Base-by-base conservation (phyloP, 1,139 yeast species). In the Diutina catenulata region DNA sequence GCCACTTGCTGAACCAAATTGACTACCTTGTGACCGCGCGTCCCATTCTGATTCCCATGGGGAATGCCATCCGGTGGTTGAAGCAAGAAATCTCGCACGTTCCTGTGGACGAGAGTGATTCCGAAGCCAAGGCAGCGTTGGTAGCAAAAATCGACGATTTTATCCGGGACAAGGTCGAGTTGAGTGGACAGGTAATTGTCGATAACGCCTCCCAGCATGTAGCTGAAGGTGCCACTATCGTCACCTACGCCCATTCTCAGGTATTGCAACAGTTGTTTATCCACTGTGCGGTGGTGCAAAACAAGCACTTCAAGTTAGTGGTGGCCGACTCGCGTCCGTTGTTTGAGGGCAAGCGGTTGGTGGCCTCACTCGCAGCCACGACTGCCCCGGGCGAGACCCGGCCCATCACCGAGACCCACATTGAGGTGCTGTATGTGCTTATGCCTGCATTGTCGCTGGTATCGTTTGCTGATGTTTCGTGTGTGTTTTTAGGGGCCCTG, bases 271-370 rank as follows among this genome's bases (percentile, higher is more conserved):
- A 81, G 41, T 65, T 91, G 33, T 77, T 93, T 52, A 64, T 81
- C 45, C 74, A 76, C 47, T 91, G 95, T 52, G 72, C 68, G 3
- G 43, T 56, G 18, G 74, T 71, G 39, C 70, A 78, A 44, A 68
- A 73, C 37, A 86, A 82, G 52, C 64, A 64, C 36, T 86, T 93
- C 59, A 74, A 78, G 42, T 84, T 93, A 41, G 76, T 87, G 37
- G 80, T 91, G 31, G 94, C 88, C 36, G 98, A 93, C 57, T 82
- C 95, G n/a, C 75, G 94, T 50, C 98, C 99, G 4, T 64, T 91
- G 41, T 91, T 86, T 52, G 99, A 93, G 59, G 99, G 98, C 39
- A 82, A 82, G 51, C 74, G 68, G 44, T 63, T 87, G 50, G 81
- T 91, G 9, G 67, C 69, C 37, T 67, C 68, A 36, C 68, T 93